Conservation (phyloP, 495 filamentous ascomycete species). For the Neurospora sp. region DNA sequence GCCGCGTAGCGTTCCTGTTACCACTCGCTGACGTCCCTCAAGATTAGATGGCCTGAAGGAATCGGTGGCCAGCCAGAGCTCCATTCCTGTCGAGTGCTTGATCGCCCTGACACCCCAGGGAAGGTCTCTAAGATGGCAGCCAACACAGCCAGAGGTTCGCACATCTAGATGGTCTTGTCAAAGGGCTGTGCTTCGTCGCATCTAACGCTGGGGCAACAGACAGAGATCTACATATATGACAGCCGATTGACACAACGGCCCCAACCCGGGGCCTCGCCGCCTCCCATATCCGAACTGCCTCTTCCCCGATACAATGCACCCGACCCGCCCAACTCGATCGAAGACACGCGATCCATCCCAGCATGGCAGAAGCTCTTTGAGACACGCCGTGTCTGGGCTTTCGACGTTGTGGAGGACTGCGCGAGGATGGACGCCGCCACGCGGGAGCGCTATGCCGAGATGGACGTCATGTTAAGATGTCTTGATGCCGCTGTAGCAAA, state of each 20-base stretch:
- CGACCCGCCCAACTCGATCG: slow-evolving; percentile 61
- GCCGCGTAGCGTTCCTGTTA: not conserved
- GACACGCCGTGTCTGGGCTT: slow-evolving; percentile 64
- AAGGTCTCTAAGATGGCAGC: slow-evolving; percentile 67
- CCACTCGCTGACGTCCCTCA: not conserved
- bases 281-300: slow-evolving; percentile 39
- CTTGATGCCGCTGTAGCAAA: slow-evolving; percentile 72
- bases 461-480: slow-evolving; percentile 60
- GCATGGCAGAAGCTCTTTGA: slow-evolving; percentile 78
- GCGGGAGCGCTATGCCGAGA: slow-evolving; percentile 47
- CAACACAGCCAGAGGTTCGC: slow-evolving; percentile 64
- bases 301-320: slow-evolving; percentile 48
- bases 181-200: not conserved
- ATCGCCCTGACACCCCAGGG: slow-evolving; percentile 77
- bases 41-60: slow-evolving; percentile 56
- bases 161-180: not conserved
- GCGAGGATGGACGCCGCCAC: slow-evolving; percentile 42
- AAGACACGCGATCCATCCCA: slow-evolving; percentile 60
- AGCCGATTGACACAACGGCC: slow-evolving; percentile 50
- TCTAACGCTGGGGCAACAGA: slow-evolving; percentile 36
- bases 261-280: slow-evolving; percentile 25
- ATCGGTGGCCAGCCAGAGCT: slow-evolving; percentile 56
- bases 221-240: slow-evolving; percentile 83
- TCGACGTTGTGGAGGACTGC: slow-evolving; percentile 54
- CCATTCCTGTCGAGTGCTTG: slow-evolving; percentile 59